These are phyloP conservation scores for Geopyxis carbonaria DNA, from an alignment of 495 filamentous ascomycete genomes.

Conservation along the genomic window DNA sequence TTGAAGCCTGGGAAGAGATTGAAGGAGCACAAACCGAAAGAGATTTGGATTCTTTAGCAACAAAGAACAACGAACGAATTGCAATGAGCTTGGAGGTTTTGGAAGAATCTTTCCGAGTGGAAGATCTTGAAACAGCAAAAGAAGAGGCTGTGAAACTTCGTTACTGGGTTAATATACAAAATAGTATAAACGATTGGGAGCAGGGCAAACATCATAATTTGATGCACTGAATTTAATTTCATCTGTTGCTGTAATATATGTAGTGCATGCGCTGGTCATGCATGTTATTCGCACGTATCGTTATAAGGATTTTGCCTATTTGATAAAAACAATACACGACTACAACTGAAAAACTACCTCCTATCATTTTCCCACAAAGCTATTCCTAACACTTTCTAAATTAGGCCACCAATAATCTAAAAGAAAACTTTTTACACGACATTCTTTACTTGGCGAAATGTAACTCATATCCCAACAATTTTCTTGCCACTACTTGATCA, in stretches of 20 bases:
- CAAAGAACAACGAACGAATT: constrained; percentile 52
- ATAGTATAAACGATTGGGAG: constrained; percentile 72
- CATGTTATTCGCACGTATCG: too few species aligned
- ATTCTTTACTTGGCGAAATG: constrained; percentile 81
- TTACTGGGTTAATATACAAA: constrained; percentile 82
- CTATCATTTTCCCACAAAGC: too few species aligned
- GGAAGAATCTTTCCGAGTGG: constrained; percentile 43
- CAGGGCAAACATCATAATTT: constrained; percentile 35
- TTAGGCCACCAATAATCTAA: too few species aligned
- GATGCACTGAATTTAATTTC: too few species aligned
- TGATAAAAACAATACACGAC: too few species aligned
- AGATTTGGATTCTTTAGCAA: constrained; percentile 42
- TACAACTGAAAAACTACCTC: too few species aligned
- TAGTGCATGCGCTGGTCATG: too few species aligned
- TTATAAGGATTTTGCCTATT: too few species aligned
- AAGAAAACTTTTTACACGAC: too few species aligned
- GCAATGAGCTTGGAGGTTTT: constrained; percentile 39
- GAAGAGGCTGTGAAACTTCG: constrained; percentile 56
- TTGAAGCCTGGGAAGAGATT: constrained; percentile 73
- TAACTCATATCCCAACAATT: constrained; percentile 93
- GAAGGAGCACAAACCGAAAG: constrained; percentile 54
- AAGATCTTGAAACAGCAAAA: constrained; percentile 49
- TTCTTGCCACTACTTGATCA: constrained; percentile 62
- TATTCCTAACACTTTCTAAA: too few species aligned
- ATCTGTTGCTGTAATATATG: too few species aligned